Base-by-base conservation (phyloP, 768 basidiomycete genomes). In the Lactarius indigo region DNA sequence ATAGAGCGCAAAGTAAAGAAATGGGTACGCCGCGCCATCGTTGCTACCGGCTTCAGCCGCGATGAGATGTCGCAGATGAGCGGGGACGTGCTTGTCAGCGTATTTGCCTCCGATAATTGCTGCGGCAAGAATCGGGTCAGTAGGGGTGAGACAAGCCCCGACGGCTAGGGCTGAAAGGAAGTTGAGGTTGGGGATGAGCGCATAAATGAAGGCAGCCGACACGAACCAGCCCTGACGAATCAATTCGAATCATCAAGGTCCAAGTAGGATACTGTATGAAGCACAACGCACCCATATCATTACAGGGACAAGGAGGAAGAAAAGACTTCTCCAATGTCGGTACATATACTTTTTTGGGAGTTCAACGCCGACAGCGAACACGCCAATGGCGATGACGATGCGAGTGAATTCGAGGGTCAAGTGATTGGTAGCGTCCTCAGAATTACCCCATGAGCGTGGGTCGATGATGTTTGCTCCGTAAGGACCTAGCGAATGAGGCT, bases 351-450 rank as follows among this genome's bases (percentile, higher is more conserved):
- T 92, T 79, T 95, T 94, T 28, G 97, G 97, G 74, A 98, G 81
- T 75, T 99, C 97, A 28, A 98, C 97, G 18, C 97, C 97, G 62
- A 99, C 93, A 9, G 96, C 96, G 75, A 99, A 99, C 0, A 99
- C 96, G 23, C 94, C 94, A 62, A 98, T 91, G 18, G 96, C 97
- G 37, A 99, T 86, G 55, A 98, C 91, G 64, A 98, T 88, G 18
- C 97, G 85, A 10, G 93, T 95, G 64, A 90, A 83, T 77, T 99
- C 97, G 65, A 99, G 83, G 1, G 94, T 96, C 66, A 99, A 91
- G 28, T 79, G 78, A 77, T 98, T 92, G 13, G 83, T 79, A 2
- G 73, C 72, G 37, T 83, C 79, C 5, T 80, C 80, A 60, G 80
- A 70, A 5, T 78, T 79, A 31, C 84, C 87, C 93, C 94, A 96